These are phyloP conservation scores for Blastobotrys elegans DNA, from an alignment of 1,139 yeast genomes.

Conservation along the genomic window DNA sequence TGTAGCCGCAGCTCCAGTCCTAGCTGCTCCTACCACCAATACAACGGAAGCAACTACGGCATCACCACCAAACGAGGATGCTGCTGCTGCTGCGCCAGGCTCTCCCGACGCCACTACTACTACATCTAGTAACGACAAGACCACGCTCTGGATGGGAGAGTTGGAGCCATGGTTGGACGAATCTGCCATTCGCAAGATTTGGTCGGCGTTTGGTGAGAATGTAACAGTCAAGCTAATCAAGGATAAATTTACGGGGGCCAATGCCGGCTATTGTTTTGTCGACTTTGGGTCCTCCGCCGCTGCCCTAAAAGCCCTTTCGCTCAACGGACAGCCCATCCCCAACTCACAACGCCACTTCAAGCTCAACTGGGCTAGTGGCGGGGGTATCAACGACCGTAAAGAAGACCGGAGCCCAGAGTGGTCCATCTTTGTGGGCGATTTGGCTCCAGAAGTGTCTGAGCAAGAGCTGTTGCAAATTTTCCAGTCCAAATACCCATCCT, in stretches of 20 bases:
- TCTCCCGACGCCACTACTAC: neutral
- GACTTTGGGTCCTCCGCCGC: constrained; percentile 64
- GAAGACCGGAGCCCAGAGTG: constrained; percentile 48
- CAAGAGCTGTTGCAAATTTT: constrained; percentile 61
- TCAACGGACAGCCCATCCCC: constrained; percentile 69
- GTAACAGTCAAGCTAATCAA: constrained; percentile 59
- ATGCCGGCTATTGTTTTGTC: constrained; percentile 82
- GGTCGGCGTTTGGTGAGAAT: constrained; percentile 53
- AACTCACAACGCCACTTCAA: constrained; percentile 56
- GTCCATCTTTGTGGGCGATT: constrained; percentile 83
- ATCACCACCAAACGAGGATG: neutral
- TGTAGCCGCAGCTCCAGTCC: neutral
- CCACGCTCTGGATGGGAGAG: constrained; percentile 89
- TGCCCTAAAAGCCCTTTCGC: constrained; percentile 61
- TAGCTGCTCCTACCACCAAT: neutral
- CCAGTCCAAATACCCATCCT: constrained; percentile 64
- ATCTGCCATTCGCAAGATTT: constrained; percentile 55
- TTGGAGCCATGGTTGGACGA: constrained; percentile 86
- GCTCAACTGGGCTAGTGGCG: constrained; percentile 85
- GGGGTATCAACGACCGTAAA: constrained; percentile 40
- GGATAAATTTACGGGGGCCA: constrained; percentile 44
- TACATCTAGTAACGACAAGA: constrained; percentile 13
- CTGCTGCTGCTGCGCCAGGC: neutral
- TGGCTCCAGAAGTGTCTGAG: constrained; percentile 73
- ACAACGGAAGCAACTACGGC: neutral